These are phyloP conservation scores for Geopyxis carbonaria DNA, from an alignment of 495 filamentous ascomycete genomes.

Conservation along the genomic window DNA sequence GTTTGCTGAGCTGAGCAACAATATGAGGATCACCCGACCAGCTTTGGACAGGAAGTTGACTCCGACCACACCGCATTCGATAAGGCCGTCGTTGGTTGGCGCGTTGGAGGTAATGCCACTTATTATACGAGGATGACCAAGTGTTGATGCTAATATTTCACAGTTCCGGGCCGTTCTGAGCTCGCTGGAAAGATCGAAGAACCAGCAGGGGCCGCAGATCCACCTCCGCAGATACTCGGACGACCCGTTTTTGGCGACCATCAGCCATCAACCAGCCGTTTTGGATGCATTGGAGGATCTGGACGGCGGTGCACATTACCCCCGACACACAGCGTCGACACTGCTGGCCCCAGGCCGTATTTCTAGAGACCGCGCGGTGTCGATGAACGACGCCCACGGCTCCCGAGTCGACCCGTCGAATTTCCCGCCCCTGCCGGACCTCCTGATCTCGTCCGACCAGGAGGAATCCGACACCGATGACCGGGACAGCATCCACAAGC, in stretches of 20 bases:
- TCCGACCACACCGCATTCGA: slow-evolving; percentile 47
- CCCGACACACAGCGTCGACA: not conserved
- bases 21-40: slow-evolving; percentile 75
- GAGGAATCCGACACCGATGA: not conserved
- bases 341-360: slow-evolving; percentile 1
- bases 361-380: slow-evolving; percentile 39
- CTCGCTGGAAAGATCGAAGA: slow-evolving; percentile 61
- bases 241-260: slow-evolving; percentile 28
- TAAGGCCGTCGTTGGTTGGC: slow-evolving; percentile 82
- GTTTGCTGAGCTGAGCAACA: slow-evolving; percentile 69
- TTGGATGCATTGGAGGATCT: no score
- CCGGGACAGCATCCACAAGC: not conserved
- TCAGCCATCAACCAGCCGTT: slow-evolving; percentile 15
- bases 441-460: slow-evolving; percentile 2
- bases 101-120: slow-evolving; percentile 60
- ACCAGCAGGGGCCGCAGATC: slow-evolving; percentile 49
- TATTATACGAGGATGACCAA: slow-evolving; percentile 5
- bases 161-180: slow-evolving; percentile 70
- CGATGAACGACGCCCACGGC: slow-evolving; percentile 40
- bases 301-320: slow-evolving; percentile 6
- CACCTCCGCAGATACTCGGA: slow-evolving; percentile 57
- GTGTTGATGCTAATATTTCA: not conserved
- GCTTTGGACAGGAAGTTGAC: slow-evolving; percentile 39
- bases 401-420: slow-evolving; percentile 1
- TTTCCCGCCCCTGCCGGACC: not conserved